Evolutionary conservation across 352 stramenopile species (phyloP).

Genomic region (Blastocystis sp.): DNA sequence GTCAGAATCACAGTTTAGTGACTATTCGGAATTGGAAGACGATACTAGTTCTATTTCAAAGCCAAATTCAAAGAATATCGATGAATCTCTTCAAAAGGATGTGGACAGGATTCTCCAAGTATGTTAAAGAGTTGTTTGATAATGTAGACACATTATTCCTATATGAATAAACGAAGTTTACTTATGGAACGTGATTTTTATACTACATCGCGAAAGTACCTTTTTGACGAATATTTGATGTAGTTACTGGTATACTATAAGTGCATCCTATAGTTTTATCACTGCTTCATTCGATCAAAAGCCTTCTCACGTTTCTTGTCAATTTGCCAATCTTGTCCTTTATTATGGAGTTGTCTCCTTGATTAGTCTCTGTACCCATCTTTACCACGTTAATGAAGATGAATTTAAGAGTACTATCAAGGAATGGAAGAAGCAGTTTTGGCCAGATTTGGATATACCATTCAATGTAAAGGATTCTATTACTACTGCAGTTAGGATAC

Average conservation of each 20-base stretch:
- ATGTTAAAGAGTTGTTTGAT: background rate
- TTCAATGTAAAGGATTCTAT: background rate
- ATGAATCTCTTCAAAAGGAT: background rate
- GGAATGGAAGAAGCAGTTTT: background rate
- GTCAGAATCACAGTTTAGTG: background rate
- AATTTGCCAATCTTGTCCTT: conserved; percentile 33
- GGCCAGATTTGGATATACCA: background rate
- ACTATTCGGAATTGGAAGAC: background rate
- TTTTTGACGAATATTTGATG: background rate
- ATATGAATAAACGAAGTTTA: conserved; percentile 30
- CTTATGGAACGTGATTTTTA: conserved; percentile 10
- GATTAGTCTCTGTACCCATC: background rate
- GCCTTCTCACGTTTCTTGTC: background rate
- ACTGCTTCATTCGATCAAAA: background rate
- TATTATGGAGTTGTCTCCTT: background rate
- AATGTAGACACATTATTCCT: background rate
- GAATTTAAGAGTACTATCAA: background rate
- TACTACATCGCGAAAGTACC: background rate
- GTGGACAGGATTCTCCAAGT: background rate
- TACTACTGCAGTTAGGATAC: background rate
- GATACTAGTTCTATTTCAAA: background rate
- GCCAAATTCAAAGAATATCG: background rate
- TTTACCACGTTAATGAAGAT: background rate
- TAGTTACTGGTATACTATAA: background rate
- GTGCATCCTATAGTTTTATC: conserved; percentile 9